These are phyloP conservation scores for Lachnellula hyalina DNA, from an alignment of 2,329 filamentous ascomycete genomes.

Conservation along the genomic window DNA sequence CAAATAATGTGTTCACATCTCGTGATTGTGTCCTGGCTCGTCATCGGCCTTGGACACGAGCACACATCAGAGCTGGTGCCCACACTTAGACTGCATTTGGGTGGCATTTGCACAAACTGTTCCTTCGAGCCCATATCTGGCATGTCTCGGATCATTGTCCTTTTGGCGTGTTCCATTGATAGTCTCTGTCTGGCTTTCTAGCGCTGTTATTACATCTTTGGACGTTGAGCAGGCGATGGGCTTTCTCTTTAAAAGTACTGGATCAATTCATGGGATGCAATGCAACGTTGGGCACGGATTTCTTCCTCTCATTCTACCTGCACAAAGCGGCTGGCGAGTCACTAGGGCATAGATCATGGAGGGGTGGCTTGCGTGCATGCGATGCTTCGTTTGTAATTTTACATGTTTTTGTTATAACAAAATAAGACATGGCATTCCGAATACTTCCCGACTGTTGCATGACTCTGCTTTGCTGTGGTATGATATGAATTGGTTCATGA, in stretches of 20 bases:
- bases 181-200: slow-evolving; percentile 3
- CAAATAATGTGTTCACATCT: slow-evolving; percentile 27
- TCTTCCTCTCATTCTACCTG: slow-evolving; percentile 4
- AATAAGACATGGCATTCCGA: slow-evolving; percentile 10
- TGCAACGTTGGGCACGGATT: slow-evolving; percentile 7
- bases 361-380: slow-evolving; percentile 10
- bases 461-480: not conserved
- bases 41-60: slow-evolving; percentile 12
- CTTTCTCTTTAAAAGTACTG: slow-evolving; percentile 19
- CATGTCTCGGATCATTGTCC: slow-evolving; percentile 6
- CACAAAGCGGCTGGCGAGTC: slow-evolving; percentile 9
- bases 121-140: slow-evolving; percentile 3
- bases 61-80: slow-evolving; percentile 6
- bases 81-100: slow-evolving; percentile 26
- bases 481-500: not conserved
- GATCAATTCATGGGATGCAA: slow-evolving; percentile 11
- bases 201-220: slow-evolving; percentile 2
- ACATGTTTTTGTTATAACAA: slow-evolving; percentile 18
- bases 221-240: slow-evolving; percentile 6
- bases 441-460: not conserved
- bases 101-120: slow-evolving; percentile 23
- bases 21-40: slow-evolving; percentile 15
- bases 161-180: slow-evolving; percentile 1
- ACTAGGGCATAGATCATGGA: slow-evolving; percentile 17
- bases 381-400: slow-evolving; percentile 23